Base-by-base conservation (phyloP, 31 red algal genomes). In the Odonthalia washingtoniensis region DNA sequence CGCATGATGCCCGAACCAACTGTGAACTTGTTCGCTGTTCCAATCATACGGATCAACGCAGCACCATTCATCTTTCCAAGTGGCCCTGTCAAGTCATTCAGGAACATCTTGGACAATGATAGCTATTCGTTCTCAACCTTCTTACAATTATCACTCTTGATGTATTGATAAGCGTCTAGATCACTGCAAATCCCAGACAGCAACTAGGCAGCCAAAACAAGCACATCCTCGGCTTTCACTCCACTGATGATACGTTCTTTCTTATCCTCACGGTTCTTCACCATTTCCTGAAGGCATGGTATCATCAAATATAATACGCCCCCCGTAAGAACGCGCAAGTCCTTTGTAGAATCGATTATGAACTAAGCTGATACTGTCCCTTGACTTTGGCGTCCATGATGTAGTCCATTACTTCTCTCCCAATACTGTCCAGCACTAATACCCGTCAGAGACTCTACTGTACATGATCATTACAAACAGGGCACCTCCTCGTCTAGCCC, bases 21-120 rank as follows among this genome's bases (percentile, higher is more conserved):
- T 40, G 79, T 81, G 34, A 80, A 52, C 27, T 65, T 44, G 17
- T 83, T 86, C 39, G 88, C 36, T 33, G 95, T 90, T 0, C 72
- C 79, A 52, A 96, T 82, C 52, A 96, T 53, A 28, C 95, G 85
- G 38, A 96, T 90, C 9, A 90, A 60, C 9, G 90, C 87, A 30
- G 85, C 95, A 2, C 95, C 95, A 75, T 92, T 96, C 40, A 92
- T 81, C 31, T 90, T 89, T 67, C 90, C 95, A 4, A 80, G 74
- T 31, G 73, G 86, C 33, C 90, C 95, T 42, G 86, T 86, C 39
- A 93, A 81, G 64, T 90, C 85, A 9, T 80, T 81, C 27, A 93
- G 81, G 9, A 57, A 57, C 9, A 57, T 57, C 49, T 57, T 57
- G 12, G 4, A 66, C 53, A 68, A 18, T 82, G 14, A 64, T 40